A percentile compares a stretch with the other conserved stretches of the same genome.
Conservation (phyloP, 352 stramenopile genomes). For the Globisporangium cystogenes region DNA sequence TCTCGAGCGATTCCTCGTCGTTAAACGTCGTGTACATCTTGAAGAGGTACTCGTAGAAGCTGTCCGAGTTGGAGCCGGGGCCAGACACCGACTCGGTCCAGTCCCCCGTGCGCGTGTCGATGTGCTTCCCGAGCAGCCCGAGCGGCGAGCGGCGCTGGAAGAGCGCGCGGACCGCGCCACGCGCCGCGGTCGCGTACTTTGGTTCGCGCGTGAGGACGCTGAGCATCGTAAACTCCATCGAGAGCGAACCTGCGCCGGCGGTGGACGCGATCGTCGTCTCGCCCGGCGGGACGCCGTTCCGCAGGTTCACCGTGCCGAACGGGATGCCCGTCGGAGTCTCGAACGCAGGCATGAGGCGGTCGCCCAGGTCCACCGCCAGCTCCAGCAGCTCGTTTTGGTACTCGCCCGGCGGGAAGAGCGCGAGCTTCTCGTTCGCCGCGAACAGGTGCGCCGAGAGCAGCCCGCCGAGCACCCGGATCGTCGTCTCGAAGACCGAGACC, state of each 20-base stretch:
- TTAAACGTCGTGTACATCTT: conserved; percentile 97
- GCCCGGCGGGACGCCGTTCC: conserved; percentile 75
- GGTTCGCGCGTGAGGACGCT: conserved; percentile 73
- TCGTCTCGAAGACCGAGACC: conserved; percentile 93
- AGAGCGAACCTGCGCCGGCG: conserved; percentile 94
- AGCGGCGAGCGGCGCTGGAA: conserved; percentile 70
- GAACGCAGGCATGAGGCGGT: conserved; percentile 96
- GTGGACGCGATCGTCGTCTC: conserved; percentile 96
- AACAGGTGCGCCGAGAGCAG: conserved; percentile 89
- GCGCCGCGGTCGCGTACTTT: conserved; percentile 62
- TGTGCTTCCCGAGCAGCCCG: conserved; percentile 95
- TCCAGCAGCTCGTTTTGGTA: conserved; percentile 93
- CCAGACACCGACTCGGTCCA: conserved; percentile 80
- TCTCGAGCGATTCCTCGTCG: conserved; percentile 90
- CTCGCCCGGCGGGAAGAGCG: conserved; percentile 43
- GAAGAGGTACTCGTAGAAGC: conserved; percentile 97
- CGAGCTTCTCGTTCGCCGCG: conserved; percentile 44
- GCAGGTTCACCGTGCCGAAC: conserved; percentile 96
- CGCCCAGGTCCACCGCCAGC: conserved; percentile 93
- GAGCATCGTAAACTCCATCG: conserved; percentile 97
- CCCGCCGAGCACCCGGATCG: conserved; percentile 89
- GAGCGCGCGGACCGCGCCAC: conserved; percentile 65
- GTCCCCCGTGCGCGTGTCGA: conserved; percentile 88
- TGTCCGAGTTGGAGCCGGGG: conserved; percentile 94
- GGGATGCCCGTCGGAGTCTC: conserved; percentile 94